Evolutionary conservation across 805 yeast species (phyloP), one percentile per base, ranked within the genome.

Genomic region (Gaillardinia entomophila): DNA sequence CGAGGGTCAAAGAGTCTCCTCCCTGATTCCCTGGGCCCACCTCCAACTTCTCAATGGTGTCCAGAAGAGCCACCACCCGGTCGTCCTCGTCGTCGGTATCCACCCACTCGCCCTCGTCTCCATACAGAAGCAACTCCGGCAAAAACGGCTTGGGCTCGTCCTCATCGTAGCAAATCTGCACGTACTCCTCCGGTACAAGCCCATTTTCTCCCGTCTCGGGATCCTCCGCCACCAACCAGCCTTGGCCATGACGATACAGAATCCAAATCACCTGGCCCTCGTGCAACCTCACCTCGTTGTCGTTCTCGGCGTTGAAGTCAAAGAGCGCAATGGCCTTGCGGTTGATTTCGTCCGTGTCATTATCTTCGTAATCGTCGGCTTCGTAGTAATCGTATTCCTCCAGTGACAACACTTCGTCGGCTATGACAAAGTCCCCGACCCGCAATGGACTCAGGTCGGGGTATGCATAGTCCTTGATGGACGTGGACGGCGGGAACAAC

Each of bases 181-280:
- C 96, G 49, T 89, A 92, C 48, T 85, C 96, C 49, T 89, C 95
- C 1, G 98, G 98, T 4, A 92, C 95, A 32, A 92, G 72, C 2
- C 98, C 98, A 10, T 94, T 84, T 41, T 79, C 82, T 1, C 86
- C 87, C 2, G 82, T 71, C 17, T 51, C 67, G 1, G 85, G 81
- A 48, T 87, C 88, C 45, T 76, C 79, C 0, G 97, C 97, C 32
- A 92, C 97, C 3, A 92, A 71, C 99, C 98, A 92, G 6, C 99
- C 99, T 55, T 90, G 97, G 16, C 97, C 97, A 55, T 90, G 96
- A 36, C 94, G 76, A 55, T 89, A 90, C 37, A 82, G 77, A 19
- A 92, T 82, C 75, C 88, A 81, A 2, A 92, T 76, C 11, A 76
- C 56, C 57, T 92, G 97, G 23, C 96, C 95, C 46, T 82, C 94